These are phyloP conservation scores for Cytospora chrysosperma DNA, from an alignment of 2,329 filamentous ascomycete genomes.

Conservation along the genomic window DNA sequence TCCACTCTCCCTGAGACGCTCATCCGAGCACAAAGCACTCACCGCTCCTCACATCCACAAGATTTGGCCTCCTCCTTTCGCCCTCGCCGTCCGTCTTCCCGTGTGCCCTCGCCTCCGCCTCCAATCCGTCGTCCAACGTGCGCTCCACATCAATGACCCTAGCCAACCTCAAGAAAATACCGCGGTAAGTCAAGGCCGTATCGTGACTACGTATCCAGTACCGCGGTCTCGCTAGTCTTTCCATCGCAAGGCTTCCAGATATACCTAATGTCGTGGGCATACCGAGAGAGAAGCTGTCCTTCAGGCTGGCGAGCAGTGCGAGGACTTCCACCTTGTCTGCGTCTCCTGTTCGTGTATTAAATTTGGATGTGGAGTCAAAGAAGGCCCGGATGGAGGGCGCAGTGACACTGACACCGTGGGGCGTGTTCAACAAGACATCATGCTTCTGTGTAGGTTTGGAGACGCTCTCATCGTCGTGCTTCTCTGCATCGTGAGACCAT, in stretches of 20 bases:
- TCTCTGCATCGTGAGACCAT: constrained; percentile 9
- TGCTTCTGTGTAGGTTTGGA: neutral
- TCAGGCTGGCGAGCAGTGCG: constrained; percentile 24
- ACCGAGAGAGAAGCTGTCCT: constrained; percentile 16
- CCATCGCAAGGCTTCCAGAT: constrained; percentile 15
- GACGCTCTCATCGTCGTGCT: neutral
- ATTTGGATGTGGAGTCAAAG: neutral
- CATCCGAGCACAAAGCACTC: constrained; percentile 12
- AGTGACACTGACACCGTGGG: constrained; percentile 19
- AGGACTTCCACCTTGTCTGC: constrained; percentile 1
- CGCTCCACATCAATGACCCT: neutral
- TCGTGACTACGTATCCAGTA: constrained; percentile 23
- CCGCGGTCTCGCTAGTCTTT: constrained; percentile 7
- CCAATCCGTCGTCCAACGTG: constrained; percentile 2
- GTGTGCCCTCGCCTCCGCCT: neutral
- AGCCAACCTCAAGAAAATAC: constrained; percentile 5
- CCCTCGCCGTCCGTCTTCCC: neutral
- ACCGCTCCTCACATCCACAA: constrained; percentile 17
- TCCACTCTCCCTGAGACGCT: neutral
- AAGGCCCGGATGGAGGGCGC: constrained; percentile 8
- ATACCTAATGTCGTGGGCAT: constrained; percentile 2
- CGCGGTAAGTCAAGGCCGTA: constrained; percentile 3
- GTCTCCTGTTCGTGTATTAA: neutral
- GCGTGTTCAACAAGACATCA: constrained; percentile 22
- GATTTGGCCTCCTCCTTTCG: constrained; percentile 5